Percentiles rank a stretch among this genome's conserved stretches.
phyloP scores from a whole-genome alignment of 2,329 filamentous ascomycete genomes.

The Colletotrichum sublineola region DNA sequence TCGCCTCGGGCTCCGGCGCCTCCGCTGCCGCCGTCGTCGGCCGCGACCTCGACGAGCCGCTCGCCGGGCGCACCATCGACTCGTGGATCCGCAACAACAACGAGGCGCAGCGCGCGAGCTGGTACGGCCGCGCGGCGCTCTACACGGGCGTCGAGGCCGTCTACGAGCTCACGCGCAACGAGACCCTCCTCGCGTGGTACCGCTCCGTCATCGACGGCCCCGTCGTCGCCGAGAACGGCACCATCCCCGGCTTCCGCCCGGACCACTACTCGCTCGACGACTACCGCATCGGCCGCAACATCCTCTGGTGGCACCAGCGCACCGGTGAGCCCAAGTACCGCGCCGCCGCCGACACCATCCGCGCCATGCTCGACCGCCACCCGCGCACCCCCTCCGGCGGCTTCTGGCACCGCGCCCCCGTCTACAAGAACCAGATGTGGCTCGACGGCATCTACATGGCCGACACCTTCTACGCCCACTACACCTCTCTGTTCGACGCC shows the following conservation, averaged over 20 bases:
- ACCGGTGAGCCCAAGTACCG: slow-evolving; percentile 62
- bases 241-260: slow-evolving; percentile 60
- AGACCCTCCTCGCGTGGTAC: slow-evolving; percentile 59
- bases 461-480: slow-evolving; percentile 58
- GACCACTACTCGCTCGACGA: slow-evolving; percentile 65
- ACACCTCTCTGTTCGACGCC: slow-evolving; percentile 54
- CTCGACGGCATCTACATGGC: slow-evolving; percentile 68
- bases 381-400: slow-evolving; percentile 65
- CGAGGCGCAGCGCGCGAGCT: slow-evolving; percentile 50
- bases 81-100: slow-evolving; percentile 60
- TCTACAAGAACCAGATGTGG: slow-evolving; percentile 69
- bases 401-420: slow-evolving; percentile 64
- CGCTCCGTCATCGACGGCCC: slow-evolving; percentile 59
- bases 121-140: slow-evolving; percentile 61
- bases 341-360: slow-evolving; percentile 60
- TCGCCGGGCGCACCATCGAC: slow-evolving; percentile 57
- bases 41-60: slow-evolving; percentile 24
- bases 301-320: slow-evolving; percentile 63
- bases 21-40: slow-evolving; percentile 18
- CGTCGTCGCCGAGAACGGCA: slow-evolving; percentile 62
- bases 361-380: slow-evolving; percentile 61
- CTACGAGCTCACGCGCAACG: slow-evolving; percentile 59
- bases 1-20: slow-evolving; percentile 26
- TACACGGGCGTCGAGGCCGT: slow-evolving; percentile 62
- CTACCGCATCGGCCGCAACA: slow-evolving; percentile 65